Conservation (phyloP, 345 rosid species). For the Aquilaria yunnanensis region DNA sequence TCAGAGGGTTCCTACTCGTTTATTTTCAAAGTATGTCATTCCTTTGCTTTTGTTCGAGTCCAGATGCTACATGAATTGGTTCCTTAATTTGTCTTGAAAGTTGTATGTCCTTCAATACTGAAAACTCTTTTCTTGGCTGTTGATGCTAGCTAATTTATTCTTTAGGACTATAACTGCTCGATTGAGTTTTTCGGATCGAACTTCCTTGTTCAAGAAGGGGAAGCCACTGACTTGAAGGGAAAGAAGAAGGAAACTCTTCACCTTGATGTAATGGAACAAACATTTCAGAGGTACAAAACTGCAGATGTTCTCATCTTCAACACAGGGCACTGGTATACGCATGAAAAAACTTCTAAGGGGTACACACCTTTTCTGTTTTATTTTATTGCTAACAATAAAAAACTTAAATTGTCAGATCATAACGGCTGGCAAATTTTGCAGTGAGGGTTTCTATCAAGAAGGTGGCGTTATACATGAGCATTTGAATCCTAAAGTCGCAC, state of each 20-base stretch:
- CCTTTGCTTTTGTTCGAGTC: too few relatives aligned
- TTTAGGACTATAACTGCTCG: slow-evolving; percentile 37
- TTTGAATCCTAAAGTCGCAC: slow-evolving; percentile 29
- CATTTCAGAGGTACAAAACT: slow-evolving; percentile 25
- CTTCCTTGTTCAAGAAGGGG: slow-evolving; percentile 33
- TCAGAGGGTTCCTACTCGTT: slow-evolving; percentile 29
- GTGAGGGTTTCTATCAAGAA: slow-evolving; percentile 44
- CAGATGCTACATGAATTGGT: too few relatives aligned
- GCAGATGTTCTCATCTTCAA: slow-evolving; percentile 44
- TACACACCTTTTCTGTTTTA: slow-evolving; percentile 7
- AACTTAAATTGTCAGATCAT: not conserved
- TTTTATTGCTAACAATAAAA: too few relatives aligned
- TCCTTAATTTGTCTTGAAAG: not conserved
- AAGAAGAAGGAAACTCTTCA: slow-evolving; percentile 39
- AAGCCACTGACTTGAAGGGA: slow-evolving; percentile 11
- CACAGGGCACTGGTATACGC: slow-evolving; percentile 63
- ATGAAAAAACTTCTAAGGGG: slow-evolving; percentile 46
- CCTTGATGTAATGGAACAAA: slow-evolving; percentile 30
- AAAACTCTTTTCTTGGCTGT: not conserved
- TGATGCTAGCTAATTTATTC: not conserved
- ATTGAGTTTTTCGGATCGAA: slow-evolving; percentile 21
- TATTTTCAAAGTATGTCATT: slow-evolving; percentile 23
- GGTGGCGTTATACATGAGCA: slow-evolving; percentile 24
- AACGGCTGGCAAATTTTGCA: slow-evolving; percentile 10
- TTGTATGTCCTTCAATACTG: not conserved